Conservation (phyloP, 2,329 filamentous ascomycete genomes). For the Gnomoniopsis smithogilvyi region DNA sequence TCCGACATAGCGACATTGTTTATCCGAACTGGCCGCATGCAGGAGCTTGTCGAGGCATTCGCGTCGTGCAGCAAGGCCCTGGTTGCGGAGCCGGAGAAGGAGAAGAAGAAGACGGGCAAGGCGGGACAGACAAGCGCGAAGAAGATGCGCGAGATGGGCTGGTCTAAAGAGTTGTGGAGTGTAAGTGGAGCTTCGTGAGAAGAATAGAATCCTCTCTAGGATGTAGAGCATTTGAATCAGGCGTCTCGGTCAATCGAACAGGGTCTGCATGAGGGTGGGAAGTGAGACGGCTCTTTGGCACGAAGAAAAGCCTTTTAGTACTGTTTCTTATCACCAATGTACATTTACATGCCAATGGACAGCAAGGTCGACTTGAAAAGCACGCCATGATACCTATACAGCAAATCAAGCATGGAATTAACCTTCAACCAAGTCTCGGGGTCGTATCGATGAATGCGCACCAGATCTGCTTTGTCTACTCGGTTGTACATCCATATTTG, state of each 20-base stretch:
- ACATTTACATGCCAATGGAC: slow-evolving; percentile 5
- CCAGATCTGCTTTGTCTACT: too few species aligned
- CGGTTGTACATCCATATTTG: too few species aligned
- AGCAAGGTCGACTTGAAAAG: neutral
- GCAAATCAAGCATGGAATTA: neutral
- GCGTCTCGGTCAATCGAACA: neutral
- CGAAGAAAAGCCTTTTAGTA: neutral
- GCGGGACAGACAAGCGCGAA: slow-evolving; percentile 48
- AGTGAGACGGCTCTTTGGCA: neutral
- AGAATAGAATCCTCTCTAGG: neutral
- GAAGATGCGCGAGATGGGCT: slow-evolving; percentile 59
- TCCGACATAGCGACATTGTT: slow-evolving; percentile 66
- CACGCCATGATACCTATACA: slow-evolving; percentile 11
- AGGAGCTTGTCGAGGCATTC: slow-evolving; percentile 72
- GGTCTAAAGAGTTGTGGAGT: slow-evolving; percentile 62
- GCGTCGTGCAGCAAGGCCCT: slow-evolving; percentile 74
- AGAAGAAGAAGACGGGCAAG: slow-evolving; percentile 37
- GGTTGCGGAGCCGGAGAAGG: slow-evolving; percentile 50
- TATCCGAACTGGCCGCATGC: slow-evolving; percentile 63
- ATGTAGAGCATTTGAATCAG: neutral
- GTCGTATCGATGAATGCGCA: neutral
- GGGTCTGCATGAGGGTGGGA: neutral
- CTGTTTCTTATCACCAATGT: slow-evolving; percentile 1
- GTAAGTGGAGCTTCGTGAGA: slow-evolving; percentile 38
- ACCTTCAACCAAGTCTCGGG: neutral